These are phyloP conservation scores for Hemileccinum rubropunctum DNA, from an alignment of 768 basidiomycete species.

Conservation along the genomic window DNA sequence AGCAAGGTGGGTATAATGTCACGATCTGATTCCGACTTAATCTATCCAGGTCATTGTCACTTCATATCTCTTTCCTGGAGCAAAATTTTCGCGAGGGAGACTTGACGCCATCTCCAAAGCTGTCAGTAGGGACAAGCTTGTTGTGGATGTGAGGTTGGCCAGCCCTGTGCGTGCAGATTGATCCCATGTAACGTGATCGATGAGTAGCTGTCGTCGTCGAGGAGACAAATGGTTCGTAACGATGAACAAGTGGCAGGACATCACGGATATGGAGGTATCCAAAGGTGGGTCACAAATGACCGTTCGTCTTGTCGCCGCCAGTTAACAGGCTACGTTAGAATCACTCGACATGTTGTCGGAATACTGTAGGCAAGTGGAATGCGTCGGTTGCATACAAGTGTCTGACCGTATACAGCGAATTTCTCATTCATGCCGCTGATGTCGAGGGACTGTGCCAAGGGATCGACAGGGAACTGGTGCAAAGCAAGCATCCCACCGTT, in stretches of 20 bases:
- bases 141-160: slow-evolving; percentile 89
- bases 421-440: slow-evolving; percentile 96
- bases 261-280: slow-evolving; percentile 91
- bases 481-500: slow-evolving; percentile 46
- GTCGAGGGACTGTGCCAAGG: slow-evolving; percentile 97
- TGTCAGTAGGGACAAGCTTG: slow-evolving; percentile 83
- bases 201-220: slow-evolving; percentile 73
- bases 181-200: background rate
- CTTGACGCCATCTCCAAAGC: slow-evolving; percentile 56
- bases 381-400: background rate
- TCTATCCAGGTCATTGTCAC: slow-evolving; percentile 87
- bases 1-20: slow-evolving; percentile 62
- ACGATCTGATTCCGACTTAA: slow-evolving; percentile 6
- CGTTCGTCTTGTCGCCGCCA: background rate
- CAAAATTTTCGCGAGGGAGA: slow-evolving; percentile 71
- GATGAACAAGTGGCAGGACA: slow-evolving; percentile 98
- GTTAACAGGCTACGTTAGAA: slow-evolving; percentile 43
- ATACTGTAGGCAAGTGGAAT: slow-evolving; percentile 67
- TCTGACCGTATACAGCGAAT: slow-evolving; percentile 60
- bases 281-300: slow-evolving; percentile 50
- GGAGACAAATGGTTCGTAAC: slow-evolving; percentile 86
- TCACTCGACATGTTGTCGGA: slow-evolving; percentile 72
- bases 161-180: background rate
- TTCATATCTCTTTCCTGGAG: slow-evolving; percentile 88
- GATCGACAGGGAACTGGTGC: slow-evolving; percentile 86